Evolutionary conservation across 2,329 filamentous ascomycete species (phyloP).

Genomic region (Fusarium nanum): DNA sequence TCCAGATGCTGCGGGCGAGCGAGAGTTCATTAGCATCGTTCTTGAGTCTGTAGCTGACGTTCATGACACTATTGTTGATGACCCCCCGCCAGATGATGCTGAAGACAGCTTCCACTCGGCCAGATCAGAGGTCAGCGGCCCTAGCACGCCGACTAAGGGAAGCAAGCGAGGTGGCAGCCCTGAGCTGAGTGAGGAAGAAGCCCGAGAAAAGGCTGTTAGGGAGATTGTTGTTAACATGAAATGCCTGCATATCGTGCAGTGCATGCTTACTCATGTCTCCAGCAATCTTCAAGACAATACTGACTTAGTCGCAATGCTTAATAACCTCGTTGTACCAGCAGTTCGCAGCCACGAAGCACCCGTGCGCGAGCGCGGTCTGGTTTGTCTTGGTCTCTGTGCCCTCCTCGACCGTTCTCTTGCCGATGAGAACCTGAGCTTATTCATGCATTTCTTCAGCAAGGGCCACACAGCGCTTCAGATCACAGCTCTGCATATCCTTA

Average conservation of each 20-base stretch:
- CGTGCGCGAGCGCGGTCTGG: conserved; percentile 87
- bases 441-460: conserved; percentile 95
- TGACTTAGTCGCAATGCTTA: conserved; percentile 95
- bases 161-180: conserved; percentile 56
- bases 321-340: conserved; percentile 94
- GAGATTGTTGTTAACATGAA: conserved; percentile 99
- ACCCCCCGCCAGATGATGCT: conserved; percentile 66
- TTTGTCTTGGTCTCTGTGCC: conserved; percentile 91
- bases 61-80: conserved; percentile 89
- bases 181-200: conserved; percentile 71
- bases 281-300: conserved; percentile 89
- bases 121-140: conserved; percentile 81
- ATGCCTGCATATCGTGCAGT: conserved; percentile 95
- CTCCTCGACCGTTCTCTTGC: conserved; percentile 91
- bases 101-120: conserved; percentile 92
- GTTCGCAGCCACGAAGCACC: conserved; percentile 93
- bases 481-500: conserved; percentile 89
- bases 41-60: conserved; percentile 96
- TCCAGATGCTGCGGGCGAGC: conserved; percentile 76
- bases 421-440: conserved; percentile 89
- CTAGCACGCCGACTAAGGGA: conserved; percentile 65
- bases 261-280: conserved; percentile 93
- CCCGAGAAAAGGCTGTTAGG: conserved; percentile 79
- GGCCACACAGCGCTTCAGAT: conserved; percentile 91
- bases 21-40: conserved; percentile 85